These are phyloP conservation scores for Globisporangium solare DNA, from an alignment of 352 stramenopile species.

Conservation along the genomic window DNA sequence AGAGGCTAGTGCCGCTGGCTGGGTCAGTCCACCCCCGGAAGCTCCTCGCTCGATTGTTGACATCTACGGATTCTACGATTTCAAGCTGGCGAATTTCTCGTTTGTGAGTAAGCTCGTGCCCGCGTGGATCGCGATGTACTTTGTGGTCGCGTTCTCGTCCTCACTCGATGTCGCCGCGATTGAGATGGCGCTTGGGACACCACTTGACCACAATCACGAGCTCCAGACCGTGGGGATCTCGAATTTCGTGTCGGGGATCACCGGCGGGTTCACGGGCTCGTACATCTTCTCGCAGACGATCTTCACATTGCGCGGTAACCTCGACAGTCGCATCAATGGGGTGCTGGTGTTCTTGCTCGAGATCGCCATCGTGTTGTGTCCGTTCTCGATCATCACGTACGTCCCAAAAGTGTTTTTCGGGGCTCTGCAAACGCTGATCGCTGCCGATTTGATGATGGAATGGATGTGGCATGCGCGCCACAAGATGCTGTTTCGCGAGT, in stretches of 20 bases:
- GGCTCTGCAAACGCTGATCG: conserved; percentile 95
- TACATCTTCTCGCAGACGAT: conserved; percentile 99
- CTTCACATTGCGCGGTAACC: conserved; percentile 77
- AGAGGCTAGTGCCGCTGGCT: conserved; percentile 89
- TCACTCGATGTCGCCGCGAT: conserved; percentile 97
- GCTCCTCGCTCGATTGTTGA: conserved; percentile 54
- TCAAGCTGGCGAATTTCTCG: conserved; percentile 49
- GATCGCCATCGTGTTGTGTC: conserved; percentile 75
- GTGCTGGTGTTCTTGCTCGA: conserved; percentile 78
- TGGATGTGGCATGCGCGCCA: conserved; percentile 91
- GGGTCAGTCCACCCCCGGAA: conserved; percentile 83
- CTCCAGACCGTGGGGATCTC: conserved; percentile 93
- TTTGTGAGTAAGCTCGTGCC: conserved; percentile 72
- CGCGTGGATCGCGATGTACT: conserved; percentile 96
- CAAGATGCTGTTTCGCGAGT: conserved; percentile 89
- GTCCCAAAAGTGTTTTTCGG: conserved; percentile 98
- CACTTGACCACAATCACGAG: conserved; percentile 95
- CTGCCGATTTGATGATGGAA: conserved; percentile 95
- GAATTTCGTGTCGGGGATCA: conserved; percentile 95
- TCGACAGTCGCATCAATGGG: conserved; percentile 68
- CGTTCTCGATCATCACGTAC: conserved; percentile 94
- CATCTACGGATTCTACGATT: conserved; percentile 82
- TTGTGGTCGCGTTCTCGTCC: conserved; percentile 97
- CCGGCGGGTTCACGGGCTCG: conserved; percentile 96
- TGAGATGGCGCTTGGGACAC: conserved; percentile 93